phyloP scores from a whole-genome alignment of 2,329 filamentous ascomycete genomes.

The Fragosphaeria purpurea region DNA sequence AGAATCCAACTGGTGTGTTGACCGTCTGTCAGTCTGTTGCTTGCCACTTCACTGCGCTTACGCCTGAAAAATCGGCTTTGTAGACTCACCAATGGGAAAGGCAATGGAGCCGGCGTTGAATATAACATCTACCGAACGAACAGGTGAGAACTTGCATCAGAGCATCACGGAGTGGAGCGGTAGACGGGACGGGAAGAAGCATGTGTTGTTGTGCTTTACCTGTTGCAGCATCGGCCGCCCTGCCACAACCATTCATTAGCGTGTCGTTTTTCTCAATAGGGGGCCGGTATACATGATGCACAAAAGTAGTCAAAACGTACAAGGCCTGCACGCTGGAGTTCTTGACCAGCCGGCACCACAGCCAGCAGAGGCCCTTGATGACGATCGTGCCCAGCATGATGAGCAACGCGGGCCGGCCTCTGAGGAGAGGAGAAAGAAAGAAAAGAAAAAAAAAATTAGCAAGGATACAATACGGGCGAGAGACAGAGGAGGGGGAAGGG shows the following conservation, averaged over 20 bases:
- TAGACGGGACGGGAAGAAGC: background rate
- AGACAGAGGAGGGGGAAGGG: background rate
- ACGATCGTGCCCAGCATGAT: slow-evolving; percentile 78
- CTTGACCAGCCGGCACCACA: slow-evolving; percentile 78
- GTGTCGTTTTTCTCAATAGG: background rate
- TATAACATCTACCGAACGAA: slow-evolving; percentile 49
- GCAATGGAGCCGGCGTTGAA: slow-evolving; percentile 87
- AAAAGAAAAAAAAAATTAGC: background rate
- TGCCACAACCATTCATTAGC: slow-evolving; percentile 6
- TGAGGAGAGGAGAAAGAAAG: slow-evolving; percentile 8
- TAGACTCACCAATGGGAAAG: slow-evolving; percentile 57
- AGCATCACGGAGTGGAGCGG: background rate
- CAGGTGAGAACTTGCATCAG: background rate
- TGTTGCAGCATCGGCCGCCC: slow-evolving; percentile 21
- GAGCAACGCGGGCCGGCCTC: slow-evolving; percentile 55
- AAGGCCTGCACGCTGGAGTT: slow-evolving; percentile 81
- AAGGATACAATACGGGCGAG: background rate
- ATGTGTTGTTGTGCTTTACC: background rate
- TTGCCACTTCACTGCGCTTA: no score
- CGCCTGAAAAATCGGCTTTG: no score
- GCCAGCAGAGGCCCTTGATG: slow-evolving; percentile 73
- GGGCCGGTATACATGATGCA: no score
- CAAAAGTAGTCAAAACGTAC: slow-evolving; percentile 23
- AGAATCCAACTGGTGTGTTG: slow-evolving; percentile 51
- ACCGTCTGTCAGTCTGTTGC: no score